Conservation (phyloP, 495 filamentous ascomycete species). For the Daldinia caldariorum region DNA sequence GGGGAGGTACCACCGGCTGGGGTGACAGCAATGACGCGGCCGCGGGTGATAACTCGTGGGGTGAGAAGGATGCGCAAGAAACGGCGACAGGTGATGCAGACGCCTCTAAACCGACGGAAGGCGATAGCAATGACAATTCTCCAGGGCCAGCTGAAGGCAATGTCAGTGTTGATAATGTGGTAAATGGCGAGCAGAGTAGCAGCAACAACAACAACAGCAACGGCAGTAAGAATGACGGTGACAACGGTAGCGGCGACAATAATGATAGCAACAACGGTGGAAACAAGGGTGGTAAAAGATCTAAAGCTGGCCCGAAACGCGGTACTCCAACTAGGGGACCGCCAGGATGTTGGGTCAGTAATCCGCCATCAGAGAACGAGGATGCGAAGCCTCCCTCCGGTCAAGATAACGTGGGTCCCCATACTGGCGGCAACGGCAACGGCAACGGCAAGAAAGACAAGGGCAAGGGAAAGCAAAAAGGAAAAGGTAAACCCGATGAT, state of each 20-base stretch:
- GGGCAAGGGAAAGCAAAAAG: conserved; percentile 1
- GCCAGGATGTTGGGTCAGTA: conserved; percentile 2
- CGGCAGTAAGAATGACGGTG: conserved; percentile 2
- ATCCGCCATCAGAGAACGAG: conserved; percentile 4
- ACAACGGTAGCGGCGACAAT: neutral
- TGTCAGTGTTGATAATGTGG: conserved; percentile 23
- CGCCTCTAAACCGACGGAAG: neutral
- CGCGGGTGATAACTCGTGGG: conserved; percentile 3
- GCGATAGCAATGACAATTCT: conserved; percentile 16
- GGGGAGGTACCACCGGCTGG: neutral
- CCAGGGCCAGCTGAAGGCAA: conserved; percentile 13
- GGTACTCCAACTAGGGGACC: neutral
- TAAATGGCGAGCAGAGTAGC: conserved; percentile 2
- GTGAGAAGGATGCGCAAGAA: neutral
- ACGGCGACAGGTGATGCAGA: neutral
- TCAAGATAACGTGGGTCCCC: neutral
- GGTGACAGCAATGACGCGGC: neutral
- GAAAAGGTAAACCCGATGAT: neutral
- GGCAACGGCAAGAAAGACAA: neutral
- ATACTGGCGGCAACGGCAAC: neutral
- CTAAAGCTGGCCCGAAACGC: neutral
- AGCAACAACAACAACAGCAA: conserved; percentile 29
- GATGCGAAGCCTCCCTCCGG: neutral
- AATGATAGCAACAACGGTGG: conserved; percentile 9
- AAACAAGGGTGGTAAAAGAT: neutral